Base-by-base conservation (phyloP, 345 rosid species). In the Camelina neglecta region DNA sequence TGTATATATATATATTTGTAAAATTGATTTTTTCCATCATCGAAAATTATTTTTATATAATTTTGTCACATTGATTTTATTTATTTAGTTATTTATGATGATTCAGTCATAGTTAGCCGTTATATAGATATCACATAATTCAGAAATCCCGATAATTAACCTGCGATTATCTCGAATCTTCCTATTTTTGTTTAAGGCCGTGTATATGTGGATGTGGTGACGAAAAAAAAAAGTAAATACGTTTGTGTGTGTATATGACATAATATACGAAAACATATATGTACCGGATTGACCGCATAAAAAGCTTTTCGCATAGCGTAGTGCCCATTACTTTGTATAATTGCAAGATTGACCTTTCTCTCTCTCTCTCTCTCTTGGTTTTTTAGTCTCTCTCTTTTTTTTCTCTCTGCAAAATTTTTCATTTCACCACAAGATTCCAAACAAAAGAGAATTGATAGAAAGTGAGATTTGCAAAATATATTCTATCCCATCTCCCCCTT, bases 401-500 rank as follows among this genome's bases (percentile, higher is more conserved):
- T 36, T 74, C 62, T 74, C 74, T 58, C 88, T 82, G 83, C 87
- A 84, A 44, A 74, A 85, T 78, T 73, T 87, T 85, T 83, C 81
- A 82, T 77, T 76, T 58, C 31, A 29, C 67, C 88, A 83, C 90
- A 86, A 90, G 83, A 90, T 85, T 86, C 93, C 94, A 88, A 93
- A 89, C 90, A 71, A 83, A 29, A 82, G 96, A 83, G 93, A 89
- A 87, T 86, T 85, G 85, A 85, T 85, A 86, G 96, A 91, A 89
- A 89, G 90, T 84, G 86, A 82, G 95, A 83, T 84, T 85, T 83
- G 76, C 84, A 70, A 79, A 61, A 36, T 15, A 62, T 60, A 60
- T 51, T n/a, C 15, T 59, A 44, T 49, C 15, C 61, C 49, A 0
- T 4, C 36, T 71, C 56, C 21, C 21, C 38, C 76, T 57, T 29